Conservation (phyloP, 306 rosid species). For the Vigna nakashimae region DNA sequence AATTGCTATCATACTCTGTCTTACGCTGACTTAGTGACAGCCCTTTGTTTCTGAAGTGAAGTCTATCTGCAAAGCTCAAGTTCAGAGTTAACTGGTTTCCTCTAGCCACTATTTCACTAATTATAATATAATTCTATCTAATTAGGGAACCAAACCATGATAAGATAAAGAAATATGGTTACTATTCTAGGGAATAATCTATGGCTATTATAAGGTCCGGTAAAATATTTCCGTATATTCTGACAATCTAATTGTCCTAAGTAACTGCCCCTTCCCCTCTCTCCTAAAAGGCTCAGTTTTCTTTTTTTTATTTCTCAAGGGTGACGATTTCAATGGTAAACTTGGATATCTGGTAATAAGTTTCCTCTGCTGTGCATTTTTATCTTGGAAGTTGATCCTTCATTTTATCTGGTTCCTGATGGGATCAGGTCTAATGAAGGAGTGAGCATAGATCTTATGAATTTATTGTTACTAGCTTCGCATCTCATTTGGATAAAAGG, state of each 20-base stretch:
- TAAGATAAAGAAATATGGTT: not conserved
- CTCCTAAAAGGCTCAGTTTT: not conserved
- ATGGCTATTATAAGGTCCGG: not conserved
- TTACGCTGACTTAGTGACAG: not conserved
- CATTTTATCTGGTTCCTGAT: constrained; percentile 34
- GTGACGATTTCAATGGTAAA: not conserved
- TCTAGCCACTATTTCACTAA: not conserved
- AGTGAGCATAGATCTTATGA: constrained; percentile 19
- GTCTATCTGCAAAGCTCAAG: not conserved
- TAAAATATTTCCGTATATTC: not conserved
- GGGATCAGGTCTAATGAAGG: constrained; percentile 23
- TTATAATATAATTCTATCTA: not conserved
- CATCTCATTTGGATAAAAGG: constrained; percentile 24
- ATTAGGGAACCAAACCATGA: not conserved
- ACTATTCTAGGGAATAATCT: not conserved
- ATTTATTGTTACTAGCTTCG: constrained; percentile 20
- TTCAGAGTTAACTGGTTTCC: not conserved
- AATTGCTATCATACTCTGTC: not conserved
- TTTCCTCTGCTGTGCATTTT: constrained; percentile 27
- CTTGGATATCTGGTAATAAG: not conserved
- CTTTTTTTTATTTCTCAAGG: not conserved
- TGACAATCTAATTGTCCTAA: not conserved
- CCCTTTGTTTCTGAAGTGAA: not conserved
- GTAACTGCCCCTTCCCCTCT: not conserved
- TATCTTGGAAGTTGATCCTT: constrained; percentile 8